phyloP scores from a whole-genome alignment of 805 yeast genomes.

The Teunomyces atbi region DNA sequence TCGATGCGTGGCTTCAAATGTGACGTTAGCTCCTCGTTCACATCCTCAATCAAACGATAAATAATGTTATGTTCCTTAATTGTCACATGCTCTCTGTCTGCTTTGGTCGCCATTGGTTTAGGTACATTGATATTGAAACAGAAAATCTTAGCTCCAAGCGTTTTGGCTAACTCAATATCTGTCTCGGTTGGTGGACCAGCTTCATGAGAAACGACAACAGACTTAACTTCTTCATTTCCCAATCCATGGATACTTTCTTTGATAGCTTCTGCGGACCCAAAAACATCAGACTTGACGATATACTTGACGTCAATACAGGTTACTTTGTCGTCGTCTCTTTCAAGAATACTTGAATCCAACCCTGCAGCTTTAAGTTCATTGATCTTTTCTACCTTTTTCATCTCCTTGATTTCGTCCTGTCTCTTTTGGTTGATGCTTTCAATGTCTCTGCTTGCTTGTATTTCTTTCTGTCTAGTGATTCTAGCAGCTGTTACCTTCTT shows the following conservation, averaged over 20 bases:
- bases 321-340: constrained; percentile 26
- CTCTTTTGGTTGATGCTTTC: constrained; percentile 70
- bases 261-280: constrained; percentile 94
- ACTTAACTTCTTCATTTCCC: constrained; percentile 84
- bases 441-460: constrained; percentile 62
- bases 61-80: constrained; percentile 74
- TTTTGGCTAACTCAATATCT: constrained; percentile 40
- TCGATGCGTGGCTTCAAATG: constrained; percentile 67
- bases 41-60: constrained; percentile 83
- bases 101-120: constrained; percentile 58
- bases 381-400: constrained; percentile 50
- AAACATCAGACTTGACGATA: constrained; percentile 86
- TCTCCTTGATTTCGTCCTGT: constrained; percentile 50
- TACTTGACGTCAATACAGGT: constrained; percentile 44
- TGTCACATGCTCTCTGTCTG: constrained; percentile 54
- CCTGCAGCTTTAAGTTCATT: constrained; percentile 64
- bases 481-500: constrained; percentile 73
- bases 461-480: constrained; percentile 47
- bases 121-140: constrained; percentile 76
- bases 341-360: constrained; percentile 48
- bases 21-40: constrained; percentile 59
- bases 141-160: constrained; percentile 61
- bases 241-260: constrained; percentile 72
- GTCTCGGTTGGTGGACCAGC: constrained; percentile 71
- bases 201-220: constrained; percentile 65